These are phyloP conservation scores for Lichtheimia hyalospora DNA, from an alignment of 371 early-diverging fungal species.

Conservation along the genomic window DNA sequence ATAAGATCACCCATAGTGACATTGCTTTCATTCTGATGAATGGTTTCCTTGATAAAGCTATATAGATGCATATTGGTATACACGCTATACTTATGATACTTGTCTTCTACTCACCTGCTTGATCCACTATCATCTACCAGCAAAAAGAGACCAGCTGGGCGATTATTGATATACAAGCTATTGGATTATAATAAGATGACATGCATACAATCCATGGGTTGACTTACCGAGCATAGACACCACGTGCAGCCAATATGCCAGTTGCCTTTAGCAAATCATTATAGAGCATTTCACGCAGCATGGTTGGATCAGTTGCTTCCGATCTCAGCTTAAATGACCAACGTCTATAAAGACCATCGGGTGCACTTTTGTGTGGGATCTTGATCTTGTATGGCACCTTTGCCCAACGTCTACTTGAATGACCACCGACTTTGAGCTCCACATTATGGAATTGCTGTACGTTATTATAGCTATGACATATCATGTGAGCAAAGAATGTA, in stretches of 20 bases:
- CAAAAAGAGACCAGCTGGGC: constrained; percentile 36
- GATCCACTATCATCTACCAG: constrained; percentile 38
- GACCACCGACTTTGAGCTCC: constrained; percentile 41
- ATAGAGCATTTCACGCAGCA: constrained; percentile 46
- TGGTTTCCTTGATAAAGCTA: constrained; percentile 37
- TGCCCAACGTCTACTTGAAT: constrained; percentile 34
- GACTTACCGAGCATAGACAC: constrained; percentile 28
- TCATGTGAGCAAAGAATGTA: neutral
- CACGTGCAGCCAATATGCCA: constrained; percentile 41
- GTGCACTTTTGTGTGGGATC: constrained; percentile 15
- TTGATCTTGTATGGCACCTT: constrained; percentile 44
- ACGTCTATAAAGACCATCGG: constrained; percentile 27
- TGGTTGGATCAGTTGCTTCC: constrained; percentile 37
- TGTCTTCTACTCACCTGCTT: constrained; percentile 10
- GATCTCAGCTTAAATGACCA: constrained; percentile 39
- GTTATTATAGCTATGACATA: constrained; percentile 17
- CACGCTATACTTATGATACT: no score
- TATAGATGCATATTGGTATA: neutral
- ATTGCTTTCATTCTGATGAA: constrained; percentile 24
- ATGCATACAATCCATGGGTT: neutral
- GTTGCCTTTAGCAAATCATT: constrained; percentile 35
- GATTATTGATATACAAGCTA: constrained; percentile 36
- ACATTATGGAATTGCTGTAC: constrained; percentile 25
- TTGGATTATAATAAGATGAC: neutral
- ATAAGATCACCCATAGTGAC: constrained; percentile 26